These are phyloP conservation scores for Linnemannia schmuckeri DNA, from an alignment of 192 early-diverging fungal species.

Conservation along the genomic window DNA sequence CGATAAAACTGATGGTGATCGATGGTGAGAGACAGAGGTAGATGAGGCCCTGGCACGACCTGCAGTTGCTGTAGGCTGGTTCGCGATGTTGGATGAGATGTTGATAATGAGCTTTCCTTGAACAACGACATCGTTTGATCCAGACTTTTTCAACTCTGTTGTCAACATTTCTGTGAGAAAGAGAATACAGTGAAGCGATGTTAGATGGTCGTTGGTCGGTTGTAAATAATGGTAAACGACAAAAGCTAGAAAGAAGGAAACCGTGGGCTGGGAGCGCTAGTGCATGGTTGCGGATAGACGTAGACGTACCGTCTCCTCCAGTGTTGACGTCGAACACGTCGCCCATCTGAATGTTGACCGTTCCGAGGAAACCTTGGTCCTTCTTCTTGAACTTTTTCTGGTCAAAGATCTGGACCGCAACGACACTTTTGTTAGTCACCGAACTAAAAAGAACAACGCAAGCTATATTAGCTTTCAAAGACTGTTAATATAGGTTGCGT, in stretches of 20 bases:
- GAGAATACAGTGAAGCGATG: neutral
- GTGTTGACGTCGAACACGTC: slow-evolving; percentile 82
- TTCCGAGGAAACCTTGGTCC: slow-evolving; percentile 90
- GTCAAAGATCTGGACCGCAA: slow-evolving; percentile 97
- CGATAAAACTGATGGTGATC: slow-evolving; percentile 56
- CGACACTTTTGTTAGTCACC: slow-evolving; percentile 78
- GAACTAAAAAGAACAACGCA: slow-evolving; percentile 51
- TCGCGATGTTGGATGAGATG: slow-evolving; percentile 69
- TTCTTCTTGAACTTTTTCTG: slow-evolving; percentile 96
- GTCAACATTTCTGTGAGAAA: slow-evolving; percentile 80
- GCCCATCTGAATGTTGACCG: slow-evolving; percentile 87
- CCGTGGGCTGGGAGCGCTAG: neutral
- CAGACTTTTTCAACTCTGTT: slow-evolving; percentile 87
- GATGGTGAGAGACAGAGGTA: slow-evolving; percentile 61
- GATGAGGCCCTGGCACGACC: slow-evolving; percentile 39
- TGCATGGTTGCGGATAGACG: neutral
- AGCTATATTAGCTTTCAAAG: no score
- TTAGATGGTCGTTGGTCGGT: neutral
- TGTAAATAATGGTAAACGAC: neutral
- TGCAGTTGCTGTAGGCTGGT: slow-evolving; percentile 56
- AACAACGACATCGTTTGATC: slow-evolving; percentile 77
- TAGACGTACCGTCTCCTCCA: slow-evolving; percentile 73
- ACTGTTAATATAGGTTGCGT: neutral
- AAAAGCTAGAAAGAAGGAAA: no score
- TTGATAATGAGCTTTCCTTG: slow-evolving; percentile 88